These are phyloP conservation scores for Podaxis carcinomalis DNA, from an alignment of 768 basidiomycete species.

Conservation along the genomic window DNA sequence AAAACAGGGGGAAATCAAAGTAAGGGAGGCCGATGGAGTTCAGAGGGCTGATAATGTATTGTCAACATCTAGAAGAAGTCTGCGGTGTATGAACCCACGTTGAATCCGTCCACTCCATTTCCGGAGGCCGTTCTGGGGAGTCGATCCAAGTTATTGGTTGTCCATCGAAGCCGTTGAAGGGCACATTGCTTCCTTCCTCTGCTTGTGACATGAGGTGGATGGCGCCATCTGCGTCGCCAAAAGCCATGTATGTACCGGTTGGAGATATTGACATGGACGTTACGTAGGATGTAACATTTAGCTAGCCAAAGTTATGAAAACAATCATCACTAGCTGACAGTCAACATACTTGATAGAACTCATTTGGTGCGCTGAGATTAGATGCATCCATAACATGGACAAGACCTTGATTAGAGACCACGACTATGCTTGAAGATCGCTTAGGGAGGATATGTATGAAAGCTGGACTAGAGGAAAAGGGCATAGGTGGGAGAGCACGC, in stretches of 20 bases:
- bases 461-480: slow-evolving; percentile 82
- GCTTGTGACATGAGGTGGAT: slow-evolving; percentile 79
- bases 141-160: slow-evolving; percentile 86
- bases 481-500: slow-evolving; percentile 76
- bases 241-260: slow-evolving; percentile 87
- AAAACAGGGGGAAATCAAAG: slow-evolving; percentile 72
- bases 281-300: slow-evolving; percentile 71
- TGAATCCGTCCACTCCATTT: slow-evolving; percentile 76
- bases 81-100: slow-evolving; percentile 50
- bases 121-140: slow-evolving; percentile 57
- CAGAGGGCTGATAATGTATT: slow-evolving; percentile 56
- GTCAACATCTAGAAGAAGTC: not conserved
- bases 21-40: slow-evolving; percentile 87
- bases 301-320: slow-evolving; percentile 31
- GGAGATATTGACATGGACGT: slow-evolving; percentile 80
- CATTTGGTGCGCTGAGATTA: slow-evolving; percentile 59
- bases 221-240: slow-evolving; percentile 82
- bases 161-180: slow-evolving; percentile 90
- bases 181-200: slow-evolving; percentile 54
- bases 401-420: slow-evolving; percentile 78
- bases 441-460: slow-evolving; percentile 81
- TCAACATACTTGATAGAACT: slow-evolving; percentile 74
- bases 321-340: not conserved
- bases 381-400: slow-evolving; percentile 82
- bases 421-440: slow-evolving; percentile 65